Percentiles rank a stretch among this genome's conserved stretches.
Evolutionary conservation across 108 stramenopile species (phyloP).

Genomic region (Nannochloropsis salina): DNA sequence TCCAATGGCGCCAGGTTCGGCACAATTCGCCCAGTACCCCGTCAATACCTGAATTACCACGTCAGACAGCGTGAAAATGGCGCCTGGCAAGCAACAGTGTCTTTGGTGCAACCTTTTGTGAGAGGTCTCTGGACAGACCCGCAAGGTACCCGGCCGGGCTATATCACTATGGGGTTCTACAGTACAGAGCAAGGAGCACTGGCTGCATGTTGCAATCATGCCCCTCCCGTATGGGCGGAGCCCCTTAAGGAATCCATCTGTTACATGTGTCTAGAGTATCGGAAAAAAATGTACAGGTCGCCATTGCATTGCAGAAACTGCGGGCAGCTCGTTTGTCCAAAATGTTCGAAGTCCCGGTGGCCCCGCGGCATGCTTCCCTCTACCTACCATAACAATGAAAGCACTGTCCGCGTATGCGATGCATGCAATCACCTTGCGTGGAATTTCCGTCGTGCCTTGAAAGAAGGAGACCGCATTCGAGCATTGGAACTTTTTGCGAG

Average conservation of each 20-base stretch:
- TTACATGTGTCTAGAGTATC: background rate
- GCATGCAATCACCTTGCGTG: background rate
- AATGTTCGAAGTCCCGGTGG: background rate
- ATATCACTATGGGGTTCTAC: constrained; percentile 11
- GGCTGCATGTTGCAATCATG: constrained; percentile 5
- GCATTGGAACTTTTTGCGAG: background rate
- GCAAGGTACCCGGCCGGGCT: background rate
- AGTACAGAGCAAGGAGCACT: background rate
- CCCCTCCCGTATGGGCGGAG: background rate
- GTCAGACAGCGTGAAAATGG: constrained; percentile 16
- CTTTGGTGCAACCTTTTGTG: background rate
- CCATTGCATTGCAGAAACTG: constrained; percentile 16
- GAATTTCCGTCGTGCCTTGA: constrained; percentile 15
- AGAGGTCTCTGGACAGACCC: background rate
- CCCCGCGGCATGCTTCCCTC: constrained; percentile 15
- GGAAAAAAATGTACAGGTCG: background rate
- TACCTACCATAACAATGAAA: background rate
- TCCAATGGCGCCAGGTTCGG: background rate
- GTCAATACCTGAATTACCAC: background rate
- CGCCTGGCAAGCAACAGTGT: constrained; percentile 7
- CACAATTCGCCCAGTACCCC: background rate
- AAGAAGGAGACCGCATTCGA: background rate
- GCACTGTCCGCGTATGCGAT: background rate
- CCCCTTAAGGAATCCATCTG: background rate
- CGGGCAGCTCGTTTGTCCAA: background rate